Percentiles rank a stretch among this genome's conserved stretches.
Evolutionary conservation across 2,329 filamentous ascomycete genomes (phyloP).

Genomic region (Venturia aucupariae): DNA sequence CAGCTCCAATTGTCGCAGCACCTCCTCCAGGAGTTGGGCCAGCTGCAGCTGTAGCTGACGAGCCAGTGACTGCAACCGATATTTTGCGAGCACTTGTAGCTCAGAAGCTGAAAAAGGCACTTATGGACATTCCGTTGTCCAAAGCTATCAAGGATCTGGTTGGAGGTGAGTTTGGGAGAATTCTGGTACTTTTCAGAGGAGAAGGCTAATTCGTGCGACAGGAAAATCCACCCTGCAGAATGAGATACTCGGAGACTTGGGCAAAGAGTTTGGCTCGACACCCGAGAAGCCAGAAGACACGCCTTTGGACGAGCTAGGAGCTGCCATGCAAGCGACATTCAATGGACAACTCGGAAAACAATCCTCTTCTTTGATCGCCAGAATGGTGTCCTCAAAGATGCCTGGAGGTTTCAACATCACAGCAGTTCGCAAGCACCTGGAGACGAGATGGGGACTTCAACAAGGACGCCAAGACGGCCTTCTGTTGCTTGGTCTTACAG

Average conservation of each 20-base stretch:
- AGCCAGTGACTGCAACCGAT: conserved; percentile 78
- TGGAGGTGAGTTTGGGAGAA: conserved; percentile 58
- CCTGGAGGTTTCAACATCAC: conserved; percentile 99
- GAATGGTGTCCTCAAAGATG: conserved; percentile 98
- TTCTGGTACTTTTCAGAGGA: conserved; percentile 6
- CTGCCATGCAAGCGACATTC: conserved; percentile 96
- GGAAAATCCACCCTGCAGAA: conserved; percentile 98
- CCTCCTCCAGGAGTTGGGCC: conserved; percentile 68
- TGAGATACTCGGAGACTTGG: conserved; percentile 93
- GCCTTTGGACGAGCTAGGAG: conserved; percentile 88
- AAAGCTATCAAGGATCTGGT: conserved; percentile 99
- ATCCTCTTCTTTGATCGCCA: conserved; percentile 83
- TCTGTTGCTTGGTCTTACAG: conserved; percentile 78
- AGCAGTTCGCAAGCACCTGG: conserved; percentile 85
- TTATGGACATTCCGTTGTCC: conserved; percentile 78
- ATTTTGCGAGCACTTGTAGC: conserved; percentile 83
- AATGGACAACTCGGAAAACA: conserved; percentile 97
- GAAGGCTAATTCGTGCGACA: conserved; percentile 29
- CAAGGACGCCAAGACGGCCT: conserved; percentile 85
- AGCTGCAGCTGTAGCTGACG: conserved; percentile 76
- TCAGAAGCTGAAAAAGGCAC: conserved; percentile 93
- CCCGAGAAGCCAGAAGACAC: conserved; percentile 98
- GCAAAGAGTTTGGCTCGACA: conserved; percentile 96
- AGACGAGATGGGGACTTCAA: conserved; percentile 84
- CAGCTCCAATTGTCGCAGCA: conserved; percentile 46